phyloP scores from a whole-genome alignment of 1,284 basidiomycete genomes.

The Leucocoprinus gongylophorus region DNA sequence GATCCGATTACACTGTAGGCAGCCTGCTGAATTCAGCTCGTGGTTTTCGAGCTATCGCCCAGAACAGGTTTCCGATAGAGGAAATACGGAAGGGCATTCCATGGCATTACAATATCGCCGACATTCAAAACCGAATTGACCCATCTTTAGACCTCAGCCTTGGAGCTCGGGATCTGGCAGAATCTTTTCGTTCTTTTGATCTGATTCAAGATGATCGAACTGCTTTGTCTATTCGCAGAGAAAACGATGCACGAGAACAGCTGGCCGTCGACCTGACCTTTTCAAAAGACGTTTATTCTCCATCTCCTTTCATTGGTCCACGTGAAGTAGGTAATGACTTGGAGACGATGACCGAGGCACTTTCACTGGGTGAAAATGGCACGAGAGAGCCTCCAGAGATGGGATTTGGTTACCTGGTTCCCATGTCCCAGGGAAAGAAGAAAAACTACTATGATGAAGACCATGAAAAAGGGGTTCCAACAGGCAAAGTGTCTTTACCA shows the following conservation, averaged over 20 bases:
- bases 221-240: conserved; percentile 35
- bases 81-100: conserved; percentile 34
- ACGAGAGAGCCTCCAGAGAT: conserved; percentile 45
- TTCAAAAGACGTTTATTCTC: conserved; percentile 50
- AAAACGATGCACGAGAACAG: conserved; percentile 51
- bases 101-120: conserved; percentile 48
- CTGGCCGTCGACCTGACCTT: conserved; percentile 57
- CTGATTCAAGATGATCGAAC: conserved; percentile 34
- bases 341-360: conserved; percentile 48
- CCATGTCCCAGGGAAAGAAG: conserved; percentile 31
- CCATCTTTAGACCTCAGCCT: conserved; percentile 25
- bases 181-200: conserved; percentile 38
- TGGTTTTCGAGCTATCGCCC: conserved; percentile 45
- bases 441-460: conserved; percentile 20
- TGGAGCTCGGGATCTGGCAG: conserved; percentile 29
- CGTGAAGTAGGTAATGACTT: conserved; percentile 33
- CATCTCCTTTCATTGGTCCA: conserved; percentile 21
- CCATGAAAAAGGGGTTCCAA: conserved; percentile 16
- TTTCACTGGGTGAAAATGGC: conserved; percentile 36
- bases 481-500: conserved; percentile 23
- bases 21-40: conserved; percentile 42
- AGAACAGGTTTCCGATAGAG: conserved; percentile 39
- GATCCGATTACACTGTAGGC: conserved; percentile 52
- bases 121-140: conserved; percentile 39
- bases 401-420: conserved; percentile 55